phyloP scores from a whole-genome alignment of 176 grass and related monocot species.

The Thalia dealbata region DNA sequence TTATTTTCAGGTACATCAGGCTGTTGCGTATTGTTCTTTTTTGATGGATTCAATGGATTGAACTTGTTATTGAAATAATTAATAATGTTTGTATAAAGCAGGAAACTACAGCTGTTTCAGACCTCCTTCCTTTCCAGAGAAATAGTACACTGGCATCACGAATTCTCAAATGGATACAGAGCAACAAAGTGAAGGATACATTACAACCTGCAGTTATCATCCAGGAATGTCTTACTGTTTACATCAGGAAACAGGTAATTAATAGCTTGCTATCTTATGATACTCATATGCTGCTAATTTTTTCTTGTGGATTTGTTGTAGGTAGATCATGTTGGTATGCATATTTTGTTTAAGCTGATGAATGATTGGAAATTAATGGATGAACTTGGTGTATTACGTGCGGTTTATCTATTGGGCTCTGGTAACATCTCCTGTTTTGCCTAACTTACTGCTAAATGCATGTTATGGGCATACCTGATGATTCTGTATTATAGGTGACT shows the following conservation, averaged over 20 bases:
- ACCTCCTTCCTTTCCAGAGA: constrained; percentile 78
- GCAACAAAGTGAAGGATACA: constrained; percentile 48
- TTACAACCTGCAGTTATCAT: constrained; percentile 75
- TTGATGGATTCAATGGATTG: constrained; percentile 10
- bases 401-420: constrained; percentile 95
- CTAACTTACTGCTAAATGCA: background rate
- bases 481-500: constrained; percentile 53
- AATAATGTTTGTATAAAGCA: constrained; percentile 23
- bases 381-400: constrained; percentile 73
- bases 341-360: constrained; percentile 74
- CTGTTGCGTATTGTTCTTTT: background rate
- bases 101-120: constrained; percentile 57
- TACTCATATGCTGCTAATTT: background rate
- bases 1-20: constrained; percentile 42
- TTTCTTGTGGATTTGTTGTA: constrained; percentile 25
- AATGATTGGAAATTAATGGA: constrained; percentile 94
- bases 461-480: constrained; percentile 13
- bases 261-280: background rate
- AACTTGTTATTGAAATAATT: constrained; percentile 17
- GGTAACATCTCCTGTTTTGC: constrained; percentile 21
- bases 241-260: constrained; percentile 81
- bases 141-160: constrained; percentile 73
- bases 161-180: constrained; percentile 69
- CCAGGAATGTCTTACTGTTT: constrained; percentile 72
- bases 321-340: constrained; percentile 79